phyloP scores from a whole-genome alignment of 73 alveolate species.

The Breviolum minutum region DNA sequence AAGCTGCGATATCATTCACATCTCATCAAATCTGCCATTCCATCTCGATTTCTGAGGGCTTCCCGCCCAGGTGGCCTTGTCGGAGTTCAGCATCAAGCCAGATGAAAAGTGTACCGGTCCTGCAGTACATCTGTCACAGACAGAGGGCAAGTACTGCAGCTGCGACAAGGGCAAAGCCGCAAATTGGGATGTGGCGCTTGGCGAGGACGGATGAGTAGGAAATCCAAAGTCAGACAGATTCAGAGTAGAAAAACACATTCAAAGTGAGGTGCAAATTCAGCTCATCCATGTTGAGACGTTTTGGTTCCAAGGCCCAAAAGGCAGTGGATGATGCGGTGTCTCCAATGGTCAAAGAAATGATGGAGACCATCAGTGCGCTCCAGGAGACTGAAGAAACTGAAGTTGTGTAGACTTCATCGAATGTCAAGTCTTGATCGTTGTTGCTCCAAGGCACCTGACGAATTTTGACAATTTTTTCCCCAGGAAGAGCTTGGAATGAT shows the following conservation, averaged over 20 bases:
- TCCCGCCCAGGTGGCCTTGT: not conserved
- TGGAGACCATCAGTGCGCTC: not conserved
- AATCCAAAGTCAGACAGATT: not conserved
- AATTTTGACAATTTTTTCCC: no score
- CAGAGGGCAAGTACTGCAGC: constrained; percentile 26
- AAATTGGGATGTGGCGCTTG: not conserved
- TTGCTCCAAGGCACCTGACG: not conserved
- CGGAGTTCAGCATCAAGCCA: constrained; percentile 20
- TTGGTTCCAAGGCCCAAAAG: constrained; percentile 8
- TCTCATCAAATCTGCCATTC: not conserved
- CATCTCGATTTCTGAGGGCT: no score
- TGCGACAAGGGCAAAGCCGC: constrained; percentile 50
- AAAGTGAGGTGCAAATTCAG: not conserved
- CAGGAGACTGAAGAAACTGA: not conserved
- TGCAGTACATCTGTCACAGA: not conserved
- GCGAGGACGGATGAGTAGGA: constrained; percentile 1
- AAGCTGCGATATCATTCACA: no score
- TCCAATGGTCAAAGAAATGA: not conserved
- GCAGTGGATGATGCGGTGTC: constrained; percentile 16
- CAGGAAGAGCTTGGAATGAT: constrained; percentile 34
- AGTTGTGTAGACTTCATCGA: not conserved
- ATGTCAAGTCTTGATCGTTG: not conserved
- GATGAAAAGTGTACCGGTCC: not conserved
- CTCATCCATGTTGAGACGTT: not conserved
- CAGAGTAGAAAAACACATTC: no score